Evolutionary conservation across 2,329 filamentous ascomycete genomes (phyloP).

Genomic region (Periconia digitata): DNA sequence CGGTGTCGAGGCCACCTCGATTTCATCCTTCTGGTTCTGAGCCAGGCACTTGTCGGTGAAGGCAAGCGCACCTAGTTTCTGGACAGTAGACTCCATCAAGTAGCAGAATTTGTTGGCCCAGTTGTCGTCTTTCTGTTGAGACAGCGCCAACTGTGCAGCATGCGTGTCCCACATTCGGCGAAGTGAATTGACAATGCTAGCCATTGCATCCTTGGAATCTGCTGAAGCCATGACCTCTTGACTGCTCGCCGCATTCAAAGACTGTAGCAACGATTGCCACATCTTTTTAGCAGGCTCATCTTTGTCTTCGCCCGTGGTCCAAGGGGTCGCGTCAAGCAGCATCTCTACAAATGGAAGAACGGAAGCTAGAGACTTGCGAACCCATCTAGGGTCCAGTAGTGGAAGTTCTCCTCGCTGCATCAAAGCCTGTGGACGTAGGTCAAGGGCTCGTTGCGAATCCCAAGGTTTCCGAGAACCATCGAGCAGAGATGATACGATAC

Average conservation of each 20-base stretch:
- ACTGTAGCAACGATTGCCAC: slow-evolving; percentile 64
- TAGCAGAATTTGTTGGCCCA: slow-evolving; percentile 55
- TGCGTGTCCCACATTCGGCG: slow-evolving; percentile 68
- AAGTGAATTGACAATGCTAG: slow-evolving; percentile 69
- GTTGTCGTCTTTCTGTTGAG: slow-evolving; percentile 39
- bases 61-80: slow-evolving; percentile 51
- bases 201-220: slow-evolving; percentile 80
- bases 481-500: slow-evolving; percentile 73
- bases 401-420: slow-evolving; percentile 72
- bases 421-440: slow-evolving; percentile 52
- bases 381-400: slow-evolving; percentile 81
- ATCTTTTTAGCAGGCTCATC: slow-evolving; percentile 57
- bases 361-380: slow-evolving; percentile 68
- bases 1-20: slow-evolving; percentile 67
- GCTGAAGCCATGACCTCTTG: slow-evolving; percentile 89
- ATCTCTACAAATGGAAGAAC: slow-evolving; percentile 65
- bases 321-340: slow-evolving; percentile 54
- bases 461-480: slow-evolving; percentile 64
- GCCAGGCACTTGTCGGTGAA: slow-evolving; percentile 54
- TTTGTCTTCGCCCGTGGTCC: slow-evolving; percentile 40
- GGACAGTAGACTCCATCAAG: slow-evolving; percentile 54
- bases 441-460: slow-evolving; percentile 71
- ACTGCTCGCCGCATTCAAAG: slow-evolving; percentile 66
- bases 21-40: slow-evolving; percentile 59
- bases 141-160: slow-evolving; percentile 38